Conservation (phyloP, 176 grass and related monocot species). For the Dendrocalamus sinicus region DNA sequence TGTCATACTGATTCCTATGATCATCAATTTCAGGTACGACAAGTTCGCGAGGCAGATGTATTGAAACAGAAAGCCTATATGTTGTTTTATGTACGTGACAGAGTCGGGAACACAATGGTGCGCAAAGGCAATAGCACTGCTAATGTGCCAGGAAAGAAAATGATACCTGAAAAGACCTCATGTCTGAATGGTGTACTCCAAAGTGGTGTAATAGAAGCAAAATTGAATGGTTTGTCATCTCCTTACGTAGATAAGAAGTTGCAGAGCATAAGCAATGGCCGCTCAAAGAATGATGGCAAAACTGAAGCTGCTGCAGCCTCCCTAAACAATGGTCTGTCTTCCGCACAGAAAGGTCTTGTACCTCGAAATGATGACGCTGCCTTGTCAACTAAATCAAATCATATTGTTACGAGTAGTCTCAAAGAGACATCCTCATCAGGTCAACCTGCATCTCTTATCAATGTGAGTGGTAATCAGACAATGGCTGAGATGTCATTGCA, state of each 20-base stretch:
- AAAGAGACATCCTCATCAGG: neutral
- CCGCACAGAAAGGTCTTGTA: constrained; percentile 14
- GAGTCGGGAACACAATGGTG: constrained; percentile 43
- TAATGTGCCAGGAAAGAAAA: constrained; percentile 55
- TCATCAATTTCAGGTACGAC: constrained; percentile 70
- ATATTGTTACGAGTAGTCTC: constrained; percentile 2
- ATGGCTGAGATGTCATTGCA: neutral
- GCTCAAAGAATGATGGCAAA: constrained; percentile 43
- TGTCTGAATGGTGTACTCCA: constrained; percentile 38
- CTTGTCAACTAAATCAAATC: constrained; percentile 36
- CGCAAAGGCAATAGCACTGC: constrained; percentile 45
- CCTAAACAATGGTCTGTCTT: constrained; percentile 4
- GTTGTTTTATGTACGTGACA: constrained; percentile 97
- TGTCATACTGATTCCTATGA: constrained; percentile 30
- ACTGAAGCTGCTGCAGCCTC: constrained; percentile 25
- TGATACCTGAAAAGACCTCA: constrained; percentile 40
- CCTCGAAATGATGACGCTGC: constrained; percentile 15
- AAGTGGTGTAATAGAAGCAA: constrained; percentile 27
- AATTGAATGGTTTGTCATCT: constrained; percentile 37
- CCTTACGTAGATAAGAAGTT: constrained; percentile 36
- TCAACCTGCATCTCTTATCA: constrained; percentile 21
- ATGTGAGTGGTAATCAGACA: constrained; percentile 28
- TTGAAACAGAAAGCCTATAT: constrained; percentile 92
- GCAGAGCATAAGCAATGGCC: constrained; percentile 27
- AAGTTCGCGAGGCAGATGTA: constrained; percentile 88